Conservation (phyloP, 352 stramenopile genomes). For the Phytophthora quininea region DNA sequence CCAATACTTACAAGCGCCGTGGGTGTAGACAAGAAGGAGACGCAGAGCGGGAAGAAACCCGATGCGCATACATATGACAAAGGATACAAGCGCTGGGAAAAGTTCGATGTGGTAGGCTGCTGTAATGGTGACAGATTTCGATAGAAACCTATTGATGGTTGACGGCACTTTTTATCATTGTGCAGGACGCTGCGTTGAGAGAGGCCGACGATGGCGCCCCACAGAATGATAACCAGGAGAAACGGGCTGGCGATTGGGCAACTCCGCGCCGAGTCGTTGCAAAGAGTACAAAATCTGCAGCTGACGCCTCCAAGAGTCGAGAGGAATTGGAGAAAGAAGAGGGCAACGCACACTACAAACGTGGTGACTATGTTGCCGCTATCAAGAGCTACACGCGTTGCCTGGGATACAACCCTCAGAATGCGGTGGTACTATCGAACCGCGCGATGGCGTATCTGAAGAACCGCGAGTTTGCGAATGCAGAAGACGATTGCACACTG, state of each 20-base stretch:
- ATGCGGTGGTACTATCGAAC: conserved; percentile 88
- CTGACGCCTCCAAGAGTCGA: conserved; percentile 31
- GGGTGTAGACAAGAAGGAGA: not conserved
- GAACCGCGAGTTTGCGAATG: conserved; percentile 84
- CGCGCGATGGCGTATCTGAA: conserved; percentile 91
- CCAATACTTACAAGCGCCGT: conserved; percentile 24
- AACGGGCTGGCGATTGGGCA: not conserved
- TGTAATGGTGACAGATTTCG: not conserved
- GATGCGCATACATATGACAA: conserved; percentile 89
- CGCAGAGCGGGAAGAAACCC: conserved; percentile 27
- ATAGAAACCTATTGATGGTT: not conserved
- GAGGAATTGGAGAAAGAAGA: conserved; percentile 88
- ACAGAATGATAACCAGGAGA: not conserved
- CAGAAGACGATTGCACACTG: conserved; percentile 90
- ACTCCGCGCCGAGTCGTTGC: conserved; percentile 7
- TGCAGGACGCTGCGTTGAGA: conserved; percentile 53
- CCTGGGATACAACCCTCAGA: conserved; percentile 73
- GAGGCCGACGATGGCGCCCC: conserved; percentile 37
- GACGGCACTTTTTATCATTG: not conserved
- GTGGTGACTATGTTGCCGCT: conserved; percentile 84
- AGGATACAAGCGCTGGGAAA: conserved; percentile 91
- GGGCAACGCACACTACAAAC: conserved; percentile 92
- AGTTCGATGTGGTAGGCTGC: conserved; percentile 81
- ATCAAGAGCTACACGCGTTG: conserved; percentile 90
- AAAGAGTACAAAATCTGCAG: conserved; percentile 5